Evolutionary conservation across 2,329 filamentous ascomycete genomes (phyloP), one percentile per base, ranked within the genome.

Genomic region (Hypoxylon sp.): DNA sequence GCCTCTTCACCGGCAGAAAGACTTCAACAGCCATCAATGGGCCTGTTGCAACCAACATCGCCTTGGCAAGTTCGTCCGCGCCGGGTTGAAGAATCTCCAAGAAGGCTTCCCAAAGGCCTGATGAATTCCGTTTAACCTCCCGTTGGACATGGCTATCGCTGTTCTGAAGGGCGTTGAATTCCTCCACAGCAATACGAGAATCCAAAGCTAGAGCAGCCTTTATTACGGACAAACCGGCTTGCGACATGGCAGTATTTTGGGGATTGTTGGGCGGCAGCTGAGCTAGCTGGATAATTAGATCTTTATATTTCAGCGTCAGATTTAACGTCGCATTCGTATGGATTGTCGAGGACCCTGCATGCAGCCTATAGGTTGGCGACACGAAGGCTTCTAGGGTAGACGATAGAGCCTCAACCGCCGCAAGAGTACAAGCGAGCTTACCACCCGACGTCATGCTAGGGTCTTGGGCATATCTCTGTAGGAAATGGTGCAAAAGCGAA

Each of bases 71-170:
- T 4, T 88, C 83, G n/a, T 91, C 79, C 69, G 91, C 87, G 32
- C 88, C 85, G 26, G 87, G 83, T 69, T 88, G 85, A 50, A 96
- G 84, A 24, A 89, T 86, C 51, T 89, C 85, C 48, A 92, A 83
- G 48, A 94, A 90, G 1, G 88, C 85, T 67, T 93, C 91, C 91
- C 94, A 97, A 42, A 97, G 87, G 14, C 88, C 85, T 14, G 90
- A 83, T 0, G 93, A 95, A 60, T 92, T 86, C 16, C 90, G 88
- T 68, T 87, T 87, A 42, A 91, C 79, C 61, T 91, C 86, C 70
- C 89, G 85, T 51, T 91, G 90, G 18, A 93, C 84, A 44, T 85
- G 82, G 44, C 84, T 84, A 18, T 84, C 84, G 28, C 69, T 72
- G 7, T 83, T 81, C 18, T 87, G 82, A 55, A 97, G 85, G 4